phyloP scores from a whole-genome alignment of 2,329 filamentous ascomycete genomes.

The Cytospora paraplurivora region DNA sequence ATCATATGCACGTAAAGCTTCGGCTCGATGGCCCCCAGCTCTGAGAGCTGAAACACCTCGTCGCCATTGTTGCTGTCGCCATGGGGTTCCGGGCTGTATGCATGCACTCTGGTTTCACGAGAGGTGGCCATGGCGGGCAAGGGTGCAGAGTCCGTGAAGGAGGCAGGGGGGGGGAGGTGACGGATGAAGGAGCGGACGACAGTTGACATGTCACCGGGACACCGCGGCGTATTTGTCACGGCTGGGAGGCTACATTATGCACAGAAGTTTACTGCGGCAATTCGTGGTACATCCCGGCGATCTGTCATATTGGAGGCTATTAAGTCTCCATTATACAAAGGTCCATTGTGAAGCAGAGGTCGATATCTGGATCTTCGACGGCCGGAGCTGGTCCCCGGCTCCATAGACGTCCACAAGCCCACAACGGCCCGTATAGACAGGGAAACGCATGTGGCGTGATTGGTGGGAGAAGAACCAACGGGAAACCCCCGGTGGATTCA shows the following conservation, averaged over 20 bases:
- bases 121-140: conserved; percentile 5
- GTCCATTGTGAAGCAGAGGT: background rate
- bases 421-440: background rate
- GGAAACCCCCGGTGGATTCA: background rate
- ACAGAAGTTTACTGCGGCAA: background rate
- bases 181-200: background rate
- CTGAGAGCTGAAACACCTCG: conserved; percentile 17
- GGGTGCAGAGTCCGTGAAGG: background rate
- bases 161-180: background rate
- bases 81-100: background rate
- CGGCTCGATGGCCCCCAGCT: conserved; percentile 15
- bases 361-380: background rate
- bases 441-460: background rate
- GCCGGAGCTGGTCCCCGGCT: background rate
- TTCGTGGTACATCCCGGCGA: background rate
- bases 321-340: background rate
- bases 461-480: background rate
- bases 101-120: conserved; percentile 3
- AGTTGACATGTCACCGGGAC: conserved; percentile 9
- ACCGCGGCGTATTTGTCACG: background rate
- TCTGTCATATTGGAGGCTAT: background rate
- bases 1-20: conserved; percentile 23
- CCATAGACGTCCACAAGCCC: background rate
- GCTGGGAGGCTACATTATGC: background rate
- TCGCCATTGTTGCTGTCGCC: conserved; percentile 3